A percentile compares a stretch with the other conserved stretches of the same genome.
phyloP scores from a whole-genome alignment of 2,329 filamentous ascomycete species.

The Colletotrichum neosansevieriae region DNA sequence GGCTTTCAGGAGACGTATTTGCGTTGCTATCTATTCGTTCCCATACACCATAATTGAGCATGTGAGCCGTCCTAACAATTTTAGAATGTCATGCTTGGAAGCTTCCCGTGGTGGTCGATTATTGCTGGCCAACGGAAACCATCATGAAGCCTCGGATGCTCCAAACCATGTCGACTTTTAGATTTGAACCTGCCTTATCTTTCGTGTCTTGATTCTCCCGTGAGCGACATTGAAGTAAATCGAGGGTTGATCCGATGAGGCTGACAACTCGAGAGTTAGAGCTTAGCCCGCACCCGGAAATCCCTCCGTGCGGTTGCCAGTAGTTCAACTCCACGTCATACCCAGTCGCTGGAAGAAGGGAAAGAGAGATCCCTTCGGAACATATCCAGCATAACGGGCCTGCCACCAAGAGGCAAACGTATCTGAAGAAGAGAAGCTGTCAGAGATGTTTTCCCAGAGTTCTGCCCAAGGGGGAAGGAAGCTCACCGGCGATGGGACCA shows the following conservation, averaged over 20 bases:
- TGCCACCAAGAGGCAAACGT: constrained; percentile 33
- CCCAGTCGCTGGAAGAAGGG: constrained; percentile 26
- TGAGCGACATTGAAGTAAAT: rapidly evolving
- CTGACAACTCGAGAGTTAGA: neutral
- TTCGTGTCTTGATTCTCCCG: too few species aligned
- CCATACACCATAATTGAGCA: too few species aligned
- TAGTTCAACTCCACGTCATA: constrained; percentile 28
- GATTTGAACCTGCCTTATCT: too few species aligned
- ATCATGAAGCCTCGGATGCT: too few species aligned
- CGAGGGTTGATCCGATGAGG: rapidly evolving
- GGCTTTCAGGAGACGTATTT: too few species aligned
- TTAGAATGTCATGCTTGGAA: too few species aligned
- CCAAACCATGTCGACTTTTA: too few species aligned
- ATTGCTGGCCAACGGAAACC: too few species aligned
- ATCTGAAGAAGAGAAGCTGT: neutral
- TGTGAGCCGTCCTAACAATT: too few species aligned
- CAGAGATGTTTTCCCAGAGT: neutral
- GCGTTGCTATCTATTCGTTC: too few species aligned
- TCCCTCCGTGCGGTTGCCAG: neutral
- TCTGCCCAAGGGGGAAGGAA: too few species aligned
- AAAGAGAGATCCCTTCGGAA: constrained; percentile 28
- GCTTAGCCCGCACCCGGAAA: neutral
- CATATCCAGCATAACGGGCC: constrained; percentile 25
- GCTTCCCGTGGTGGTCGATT: too few species aligned
- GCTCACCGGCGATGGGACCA: constrained; percentile 15